A percentile compares a stretch with the other conserved stretches of the same genome.
Conservation (phyloP, 2,329 filamentous ascomycete genomes). For the Grosmannia huntii region DNA sequence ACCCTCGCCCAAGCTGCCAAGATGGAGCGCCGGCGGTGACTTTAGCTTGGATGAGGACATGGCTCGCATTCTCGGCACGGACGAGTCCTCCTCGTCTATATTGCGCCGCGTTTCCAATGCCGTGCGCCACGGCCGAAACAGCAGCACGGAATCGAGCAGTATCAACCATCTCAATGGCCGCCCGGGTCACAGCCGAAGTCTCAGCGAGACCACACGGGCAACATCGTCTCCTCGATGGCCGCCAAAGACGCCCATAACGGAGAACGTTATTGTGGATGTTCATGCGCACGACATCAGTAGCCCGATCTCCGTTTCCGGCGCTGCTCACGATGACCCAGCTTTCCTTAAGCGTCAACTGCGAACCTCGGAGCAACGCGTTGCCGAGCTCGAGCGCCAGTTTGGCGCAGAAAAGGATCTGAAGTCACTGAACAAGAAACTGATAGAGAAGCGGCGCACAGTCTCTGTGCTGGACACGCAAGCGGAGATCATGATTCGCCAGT, state of each 20-base stretch:
- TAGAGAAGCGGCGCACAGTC: conserved; percentile 91
- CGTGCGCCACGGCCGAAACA: conserved; percentile 82
- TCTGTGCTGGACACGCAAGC: conserved; percentile 88
- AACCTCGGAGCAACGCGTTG: conserved; percentile 70
- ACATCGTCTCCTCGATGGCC: conserved; percentile 57
- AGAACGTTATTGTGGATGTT: conserved; percentile 35
- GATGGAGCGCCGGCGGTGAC: conserved; percentile 69
- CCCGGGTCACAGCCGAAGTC: conserved; percentile 43
- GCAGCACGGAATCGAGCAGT: conserved; percentile 53
- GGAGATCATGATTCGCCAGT: conserved; percentile 86
- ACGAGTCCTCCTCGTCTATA: conserved; percentile 67
- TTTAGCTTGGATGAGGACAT: conserved; percentile 95
- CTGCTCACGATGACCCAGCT: conserved; percentile 45
- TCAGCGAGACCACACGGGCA: conserved; percentile 53
- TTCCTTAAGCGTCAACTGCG: conserved; percentile 64
- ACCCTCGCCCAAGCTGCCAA: conserved; percentile 52
- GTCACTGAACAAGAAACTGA: conserved; percentile 73
- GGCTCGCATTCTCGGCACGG: conserved; percentile 70
- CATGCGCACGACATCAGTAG: conserved; percentile 53
- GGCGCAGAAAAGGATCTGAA: conserved; percentile 51
- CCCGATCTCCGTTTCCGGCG: conserved; percentile 51
- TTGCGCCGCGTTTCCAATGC: conserved; percentile 84
- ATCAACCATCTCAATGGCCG: conserved; percentile 13
- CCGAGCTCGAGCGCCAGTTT: conserved; percentile 75
- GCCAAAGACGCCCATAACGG: conserved; percentile 51